These are phyloP conservation scores for Trametes villosa DNA, from an alignment of 768 basidiomycete genomes.

Conservation along the genomic window DNA sequence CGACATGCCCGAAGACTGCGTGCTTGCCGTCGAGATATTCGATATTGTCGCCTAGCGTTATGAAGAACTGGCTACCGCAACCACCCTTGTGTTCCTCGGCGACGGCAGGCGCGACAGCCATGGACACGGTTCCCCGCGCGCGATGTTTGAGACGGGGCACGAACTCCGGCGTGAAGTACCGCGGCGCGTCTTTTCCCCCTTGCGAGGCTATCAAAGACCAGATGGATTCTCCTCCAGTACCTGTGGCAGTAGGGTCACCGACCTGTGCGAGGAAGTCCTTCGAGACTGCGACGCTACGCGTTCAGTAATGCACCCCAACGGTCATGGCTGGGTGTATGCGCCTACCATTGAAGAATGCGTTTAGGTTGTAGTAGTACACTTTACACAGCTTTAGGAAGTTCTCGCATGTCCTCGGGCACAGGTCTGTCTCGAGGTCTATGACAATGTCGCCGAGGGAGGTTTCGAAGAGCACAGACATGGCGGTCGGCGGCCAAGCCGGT, in stretches of 20 bases:
- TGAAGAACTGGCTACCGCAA: slow-evolving; percentile 95
- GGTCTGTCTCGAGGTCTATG: slow-evolving; percentile 91
- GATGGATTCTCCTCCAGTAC: slow-evolving; percentile 90
- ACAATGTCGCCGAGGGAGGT: slow-evolving; percentile 97
- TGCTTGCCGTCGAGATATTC: slow-evolving; percentile 94
- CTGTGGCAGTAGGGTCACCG: slow-evolving; percentile 96
- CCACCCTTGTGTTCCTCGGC: slow-evolving; percentile 65
- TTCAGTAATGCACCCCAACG: background rate
- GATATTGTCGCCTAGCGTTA: slow-evolving; percentile 88
- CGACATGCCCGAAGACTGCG: slow-evolving; percentile 93
- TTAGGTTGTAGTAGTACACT: slow-evolving; percentile 94
- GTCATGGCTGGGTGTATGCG: slow-evolving; percentile 12
- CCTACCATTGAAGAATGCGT: slow-evolving; percentile 98
- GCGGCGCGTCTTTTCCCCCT: slow-evolving; percentile 46
- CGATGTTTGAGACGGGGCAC: slow-evolving; percentile 83
- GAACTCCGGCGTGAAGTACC: slow-evolving; percentile 90
- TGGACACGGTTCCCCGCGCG: slow-evolving; percentile 87
- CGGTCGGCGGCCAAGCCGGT: slow-evolving; percentile 15
- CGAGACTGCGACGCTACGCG: slow-evolving; percentile 61
- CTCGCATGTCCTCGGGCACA: slow-evolving; percentile 88
- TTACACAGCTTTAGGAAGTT: slow-evolving; percentile 99
- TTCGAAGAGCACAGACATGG: slow-evolving; percentile 95
- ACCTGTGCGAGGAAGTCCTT: slow-evolving; percentile 96
- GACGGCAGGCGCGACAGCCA: slow-evolving; percentile 91
- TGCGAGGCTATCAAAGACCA: slow-evolving; percentile 74